Base-by-base conservation (phyloP, 202 grass and related monocot genomes). In the Zoysia matrella region DNA sequence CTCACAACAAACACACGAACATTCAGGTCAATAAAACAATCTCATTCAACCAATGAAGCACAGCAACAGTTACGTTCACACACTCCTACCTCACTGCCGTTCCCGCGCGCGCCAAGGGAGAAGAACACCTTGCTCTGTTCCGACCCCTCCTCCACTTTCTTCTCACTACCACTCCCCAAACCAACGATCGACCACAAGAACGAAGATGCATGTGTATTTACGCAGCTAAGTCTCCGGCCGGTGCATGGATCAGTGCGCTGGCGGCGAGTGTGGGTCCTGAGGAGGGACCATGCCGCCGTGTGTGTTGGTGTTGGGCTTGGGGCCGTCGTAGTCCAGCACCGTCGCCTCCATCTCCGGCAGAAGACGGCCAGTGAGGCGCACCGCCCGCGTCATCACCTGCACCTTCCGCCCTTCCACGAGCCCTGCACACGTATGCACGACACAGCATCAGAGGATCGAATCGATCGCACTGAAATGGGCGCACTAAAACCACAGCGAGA, bases 241-340 rank as follows among this genome's bases (percentile, higher is more conserved):
- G 7, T 3, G 22, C 22, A 64, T 5, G 55, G 2, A 58, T 83
- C 81, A 86, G 71, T 69, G 82, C 8, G 14, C 11, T 60, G 93
- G 90, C 73, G 90, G 87, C 66, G 84, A 69, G 15, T 18, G 16
- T 4, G 80, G 67, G 22, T 89, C 83, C 50, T 88, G 52, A 4
- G 82, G 14, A 49, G 79, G 56, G 68, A 51, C 8, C 57, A 88
- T 60, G 53, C 88, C 92, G 83, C 74, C 71, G 74, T 11, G 87
- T 49, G 92, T 88, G 78, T 94, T 97, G 39, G 85, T 90, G 81
- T 97, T 97, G 57, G 94, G 74, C 77, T 75, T 86, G 5, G 94
- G 90, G 0, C 82, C 71, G 6, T 72, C 76, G 72, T 97, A 93
- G 71, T 89, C 87, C 78, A 63, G 74, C 71, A 70, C 39, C 52